These are phyloP conservation scores for Medicago truncatula DNA, from an alignment of 306 rosid species.

Conservation along the genomic window MtrunA17r5.0-ANR NC_053046.1:14659501-14660000, in stretches of 20 bases:
- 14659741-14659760: conserved; percentile 83
- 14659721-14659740: conserved; percentile 74
- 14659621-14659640: background rate
- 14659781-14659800: conserved; percentile 87
- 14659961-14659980: background rate
- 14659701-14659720: conserved; percentile 67
- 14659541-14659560: no score
- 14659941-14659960: background rate
- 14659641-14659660: conserved; percentile 25
- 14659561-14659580: no score
- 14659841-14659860: background rate
- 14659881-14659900: background rate
- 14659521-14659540: no score
- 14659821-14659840: conserved; percentile 8
- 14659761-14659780: conserved; percentile 97
- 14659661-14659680: conserved; percentile 6
- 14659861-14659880: background rate
- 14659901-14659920: background rate
- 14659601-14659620: no score
- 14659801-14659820: background rate
- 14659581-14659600: no score
- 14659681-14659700: background rate
- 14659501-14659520: no score
- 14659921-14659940: background rate
- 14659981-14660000: background rate